A percentile compares a stretch with the other conserved stretches of the same genome.
Conservation (phyloP, 257 asterid species). For the Nicotiana tabacum region DNA sequence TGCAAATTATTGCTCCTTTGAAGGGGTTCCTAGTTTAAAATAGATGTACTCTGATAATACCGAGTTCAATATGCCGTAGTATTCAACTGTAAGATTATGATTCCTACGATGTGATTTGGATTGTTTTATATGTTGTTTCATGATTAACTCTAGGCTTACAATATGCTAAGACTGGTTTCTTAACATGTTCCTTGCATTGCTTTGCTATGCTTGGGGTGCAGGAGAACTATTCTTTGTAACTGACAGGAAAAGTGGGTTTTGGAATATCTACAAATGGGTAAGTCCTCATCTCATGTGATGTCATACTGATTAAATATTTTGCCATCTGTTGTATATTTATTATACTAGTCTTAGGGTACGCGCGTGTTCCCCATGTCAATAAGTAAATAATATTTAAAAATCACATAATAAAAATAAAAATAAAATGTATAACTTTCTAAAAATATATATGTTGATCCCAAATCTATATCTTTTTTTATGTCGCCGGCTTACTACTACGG, state of each 20-base stretch:
- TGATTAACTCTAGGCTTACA: background rate
- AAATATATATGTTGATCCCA: no score
- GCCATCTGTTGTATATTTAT: background rate
- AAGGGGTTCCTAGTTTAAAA: background rate
- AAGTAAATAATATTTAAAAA: no score
- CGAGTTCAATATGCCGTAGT: background rate
- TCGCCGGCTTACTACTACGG: no score
- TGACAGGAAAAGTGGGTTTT: conserved; percentile 83
- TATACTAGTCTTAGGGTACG: no score
- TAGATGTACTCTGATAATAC: background rate
- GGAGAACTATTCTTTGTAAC: conserved; percentile 91
- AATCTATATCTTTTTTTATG: no score
- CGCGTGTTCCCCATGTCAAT: no score
- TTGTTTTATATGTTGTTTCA: background rate
- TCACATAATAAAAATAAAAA: no score
- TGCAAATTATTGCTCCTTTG: background rate
- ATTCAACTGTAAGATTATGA: background rate
- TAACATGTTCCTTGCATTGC: background rate
- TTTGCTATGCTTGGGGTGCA: conserved; percentile 23
- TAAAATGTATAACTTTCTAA: no score
- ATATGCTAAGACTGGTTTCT: background rate
- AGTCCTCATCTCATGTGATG: conserved; percentile 12
- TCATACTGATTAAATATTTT: conserved; percentile 5
- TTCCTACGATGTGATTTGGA: background rate
- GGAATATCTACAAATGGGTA: conserved; percentile 98